These are phyloP conservation scores for Pyronema omphalodes DNA, from an alignment of 495 filamentous ascomycete genomes.

Conservation along the genomic window DNA sequence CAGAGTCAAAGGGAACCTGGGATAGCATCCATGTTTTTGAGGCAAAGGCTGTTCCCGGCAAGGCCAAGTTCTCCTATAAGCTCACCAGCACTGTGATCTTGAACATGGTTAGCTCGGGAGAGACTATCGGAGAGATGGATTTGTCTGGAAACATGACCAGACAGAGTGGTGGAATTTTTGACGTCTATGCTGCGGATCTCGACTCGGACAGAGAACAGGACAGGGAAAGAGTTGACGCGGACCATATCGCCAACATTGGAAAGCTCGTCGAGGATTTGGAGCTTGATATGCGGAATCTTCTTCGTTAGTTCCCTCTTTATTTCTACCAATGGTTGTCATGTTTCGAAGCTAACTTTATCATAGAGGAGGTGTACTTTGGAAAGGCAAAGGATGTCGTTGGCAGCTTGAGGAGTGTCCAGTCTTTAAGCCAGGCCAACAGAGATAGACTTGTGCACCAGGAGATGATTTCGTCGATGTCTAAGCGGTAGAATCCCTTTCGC, in stretches of 20 bases:
- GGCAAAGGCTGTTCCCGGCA: conserved; percentile 52
- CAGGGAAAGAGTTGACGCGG: conserved; percentile 37
- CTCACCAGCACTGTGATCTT: conserved; percentile 94
- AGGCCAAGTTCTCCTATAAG: conserved; percentile 85
- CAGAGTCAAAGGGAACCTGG: conserved; percentile 69
- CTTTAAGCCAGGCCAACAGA: conserved; percentile 67
- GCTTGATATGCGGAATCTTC: conserved; percentile 93
- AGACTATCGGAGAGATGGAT: conserved; percentile 72
- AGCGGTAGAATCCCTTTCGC: background rate
- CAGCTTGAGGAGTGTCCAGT: conserved; percentile 75
- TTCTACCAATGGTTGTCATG: background rate
- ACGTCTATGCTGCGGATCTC: conserved; percentile 43
- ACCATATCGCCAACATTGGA: conserved; percentile 91
- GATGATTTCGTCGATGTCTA: conserved; percentile 60
- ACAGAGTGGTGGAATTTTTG: conserved; percentile 78
- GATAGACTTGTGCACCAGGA: conserved; percentile 78
- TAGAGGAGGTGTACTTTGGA: conserved; percentile 96
- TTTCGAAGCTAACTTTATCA: conserved; percentile 7
- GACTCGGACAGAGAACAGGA: background rate
- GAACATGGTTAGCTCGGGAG: conserved; percentile 52
- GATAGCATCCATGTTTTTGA: conserved; percentile 99
- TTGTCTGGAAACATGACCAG: conserved; percentile 94
- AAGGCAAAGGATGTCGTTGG: conserved; percentile 99
- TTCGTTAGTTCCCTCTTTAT: conserved; percentile 37
- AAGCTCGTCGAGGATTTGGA: conserved; percentile 96